phyloP scores from a whole-genome alignment of 2,329 filamentous ascomycete species.

The Aspergillus sp. region DNA sequence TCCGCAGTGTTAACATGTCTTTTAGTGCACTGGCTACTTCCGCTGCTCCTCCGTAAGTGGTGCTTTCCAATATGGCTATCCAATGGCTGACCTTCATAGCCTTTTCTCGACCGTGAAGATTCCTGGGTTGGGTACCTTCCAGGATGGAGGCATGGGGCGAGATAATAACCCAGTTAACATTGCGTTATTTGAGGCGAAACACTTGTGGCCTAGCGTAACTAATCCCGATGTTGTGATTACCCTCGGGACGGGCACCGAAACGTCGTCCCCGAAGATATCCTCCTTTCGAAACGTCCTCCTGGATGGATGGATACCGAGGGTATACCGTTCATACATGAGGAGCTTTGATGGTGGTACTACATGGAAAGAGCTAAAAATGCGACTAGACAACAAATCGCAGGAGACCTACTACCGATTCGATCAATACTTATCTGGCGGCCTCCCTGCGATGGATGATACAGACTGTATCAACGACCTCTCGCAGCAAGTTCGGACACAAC shows the following conservation, averaged over 20 bases:
- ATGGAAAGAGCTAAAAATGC: slow-evolving; percentile 3
- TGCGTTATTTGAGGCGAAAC: slow-evolving; percentile 9
- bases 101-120: slow-evolving; percentile 13
- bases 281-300: slow-evolving; percentile 13
- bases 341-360: slow-evolving; percentile 1
- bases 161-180: slow-evolving; percentile 12
- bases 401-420: slow-evolving; percentile 10
- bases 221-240: slow-evolving; percentile 12
- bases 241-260: slow-evolving; percentile 13
- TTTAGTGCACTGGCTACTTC: slow-evolving; percentile 1
- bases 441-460: slow-evolving; percentile 10
- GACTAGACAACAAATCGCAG: neutral
- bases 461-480: slow-evolving; percentile 11
- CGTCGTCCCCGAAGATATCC: slow-evolving; percentile 1
- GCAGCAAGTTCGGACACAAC: neutral
- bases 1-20: neutral
- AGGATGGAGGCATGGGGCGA: slow-evolving; percentile 15
- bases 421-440: neutral
- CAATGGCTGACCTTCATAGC: slow-evolving; percentile 2
- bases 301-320: slow-evolving; percentile 13
- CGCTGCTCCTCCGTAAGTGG: neutral
- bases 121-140: slow-evolving; percentile 12
- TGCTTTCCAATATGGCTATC: neutral
- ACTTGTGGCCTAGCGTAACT: slow-evolving; percentile 8
- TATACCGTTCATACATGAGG: slow-evolving; percentile 9